phyloP scores from a whole-genome alignment of 2,329 filamentous ascomycete species.

The Cladosporium sp. region DNA sequence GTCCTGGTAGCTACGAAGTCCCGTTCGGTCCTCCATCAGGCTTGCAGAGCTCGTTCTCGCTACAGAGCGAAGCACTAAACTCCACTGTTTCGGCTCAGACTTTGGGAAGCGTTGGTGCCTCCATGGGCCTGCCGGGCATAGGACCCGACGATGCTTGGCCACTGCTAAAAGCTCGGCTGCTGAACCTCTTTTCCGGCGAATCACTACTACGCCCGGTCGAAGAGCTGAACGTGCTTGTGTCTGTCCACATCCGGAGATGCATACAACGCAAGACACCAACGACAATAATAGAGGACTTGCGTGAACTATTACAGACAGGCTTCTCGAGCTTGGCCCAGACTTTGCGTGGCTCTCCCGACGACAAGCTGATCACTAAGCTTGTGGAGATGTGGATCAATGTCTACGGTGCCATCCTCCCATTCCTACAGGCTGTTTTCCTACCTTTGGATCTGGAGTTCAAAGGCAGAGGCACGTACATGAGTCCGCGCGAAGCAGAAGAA shows the following conservation, averaged over 20 bases:
- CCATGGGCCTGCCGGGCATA: constrained; percentile 51
- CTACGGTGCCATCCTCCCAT: constrained; percentile 86
- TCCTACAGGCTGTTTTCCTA: constrained; percentile 92
- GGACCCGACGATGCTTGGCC: constrained; percentile 78
- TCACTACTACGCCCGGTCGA: constrained; percentile 78
- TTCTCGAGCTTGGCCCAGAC: constrained; percentile 86
- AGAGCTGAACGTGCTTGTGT: constrained; percentile 79
- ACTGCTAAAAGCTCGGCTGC: constrained; percentile 70
- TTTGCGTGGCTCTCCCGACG: constrained; percentile 74
- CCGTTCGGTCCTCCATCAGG: constrained; percentile 31
- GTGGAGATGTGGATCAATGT: constrained; percentile 94
- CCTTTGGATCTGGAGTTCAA: constrained; percentile 92
- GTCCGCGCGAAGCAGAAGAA: constrained; percentile 74
- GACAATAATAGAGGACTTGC: constrained; percentile 72
- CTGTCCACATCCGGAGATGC: constrained; percentile 74
- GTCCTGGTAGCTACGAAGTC: constrained; percentile 25
- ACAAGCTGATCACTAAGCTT: constrained; percentile 82
- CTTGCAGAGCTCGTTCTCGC: constrained; percentile 33
- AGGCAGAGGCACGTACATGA: constrained; percentile 77
- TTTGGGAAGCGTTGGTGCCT: constrained; percentile 46
- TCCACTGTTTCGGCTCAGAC: constrained; percentile 39
- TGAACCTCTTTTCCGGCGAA: constrained; percentile 79
- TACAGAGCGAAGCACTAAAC: constrained; percentile 21
- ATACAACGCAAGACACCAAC: constrained; percentile 71
- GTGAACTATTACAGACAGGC: constrained; percentile 74